These are phyloP conservation scores for Naganishia antarctica DNA, from an alignment of 768 basidiomycete genomes.

Conservation along the genomic window DNA sequence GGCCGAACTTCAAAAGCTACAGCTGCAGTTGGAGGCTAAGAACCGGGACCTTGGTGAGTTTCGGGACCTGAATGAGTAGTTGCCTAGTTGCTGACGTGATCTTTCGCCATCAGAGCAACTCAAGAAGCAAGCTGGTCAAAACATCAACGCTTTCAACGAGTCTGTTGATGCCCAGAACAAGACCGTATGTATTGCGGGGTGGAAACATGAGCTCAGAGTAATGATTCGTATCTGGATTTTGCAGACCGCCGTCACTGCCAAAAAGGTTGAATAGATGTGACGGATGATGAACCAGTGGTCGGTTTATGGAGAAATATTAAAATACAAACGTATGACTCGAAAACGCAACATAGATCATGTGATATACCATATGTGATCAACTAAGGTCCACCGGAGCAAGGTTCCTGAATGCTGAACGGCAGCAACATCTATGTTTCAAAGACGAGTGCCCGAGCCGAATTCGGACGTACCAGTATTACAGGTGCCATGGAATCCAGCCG, in stretches of 20 bases:
- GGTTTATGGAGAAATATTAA: neutral
- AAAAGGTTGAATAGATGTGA: slow-evolving; percentile 4
- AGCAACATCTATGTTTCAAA: no score
- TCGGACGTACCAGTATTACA: no score
- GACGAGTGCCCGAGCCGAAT: no score
- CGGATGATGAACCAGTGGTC: neutral
- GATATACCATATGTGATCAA: no score
- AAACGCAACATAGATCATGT: neutral
- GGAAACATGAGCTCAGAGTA: no score
- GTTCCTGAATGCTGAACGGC: no score
- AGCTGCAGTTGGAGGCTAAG: slow-evolving; percentile 63
- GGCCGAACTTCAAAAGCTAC: slow-evolving; percentile 63
- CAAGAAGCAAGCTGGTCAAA: slow-evolving; percentile 75
- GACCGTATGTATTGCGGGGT: neutral
- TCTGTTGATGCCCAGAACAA: slow-evolving; percentile 57
- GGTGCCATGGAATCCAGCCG: no score
- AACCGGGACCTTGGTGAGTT: slow-evolving; percentile 65
- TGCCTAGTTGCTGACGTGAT: no score
- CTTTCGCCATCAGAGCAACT: slow-evolving; percentile 68
- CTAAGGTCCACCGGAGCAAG: no score
- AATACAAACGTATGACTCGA: neutral
- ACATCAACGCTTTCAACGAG: slow-evolving; percentile 73
- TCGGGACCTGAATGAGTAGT: no score
- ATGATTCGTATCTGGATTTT: no score
- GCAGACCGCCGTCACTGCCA: slow-evolving; percentile 4